Base-by-base conservation (phyloP, 2,329 filamentous ascomycete species). In the Beauveria medogensis region DNA sequence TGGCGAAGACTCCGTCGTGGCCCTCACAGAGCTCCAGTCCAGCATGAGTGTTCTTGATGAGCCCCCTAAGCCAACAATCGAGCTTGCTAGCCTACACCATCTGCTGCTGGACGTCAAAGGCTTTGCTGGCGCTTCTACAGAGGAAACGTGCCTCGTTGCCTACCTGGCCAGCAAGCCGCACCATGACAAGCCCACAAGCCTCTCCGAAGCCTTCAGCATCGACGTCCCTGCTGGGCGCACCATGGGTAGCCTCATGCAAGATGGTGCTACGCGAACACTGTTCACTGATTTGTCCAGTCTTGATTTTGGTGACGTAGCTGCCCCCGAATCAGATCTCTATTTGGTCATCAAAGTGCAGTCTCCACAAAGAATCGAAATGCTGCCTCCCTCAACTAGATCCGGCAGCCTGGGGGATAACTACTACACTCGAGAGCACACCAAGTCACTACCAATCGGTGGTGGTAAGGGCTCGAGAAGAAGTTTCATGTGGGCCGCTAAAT, bases 41-140 rank as follows among this genome's bases (percentile, higher is more conserved):
- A 85, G 92, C 70, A 99, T 99, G 94, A 96, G 92, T 73, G 82
- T 97, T 68, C 80, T 99, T 51, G 88, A 96, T 62, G 88, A 90
- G 66, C 85, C 87, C n/a, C 92, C 92, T 0, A 82, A 84, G 22
- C 79, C 84, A 4, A 78, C 83, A 10, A 74, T 84, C 18, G 92
- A 91, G 66, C 81, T 87, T 55, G 86, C 84, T 1, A 80, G 90
- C 41, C 77, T 96, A 58, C 90, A 96, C 70, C 88, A 97, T 67
- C 74, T 95, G 5, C 79, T 96, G 62, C 82, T 97, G 34, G 91
- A 96, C 67, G 82, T 97, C 63, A 92, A 89, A 68, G 87, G 88
- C 9, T 88, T 97, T 64, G 86, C 88, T 1, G 91, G 91, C 16
- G 84, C 88, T 40, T 86, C 89, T 0, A 84, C 85, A n/a, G 88